Conservation (phyloP, 441 rosid species). For the Iberis amara region DNA sequence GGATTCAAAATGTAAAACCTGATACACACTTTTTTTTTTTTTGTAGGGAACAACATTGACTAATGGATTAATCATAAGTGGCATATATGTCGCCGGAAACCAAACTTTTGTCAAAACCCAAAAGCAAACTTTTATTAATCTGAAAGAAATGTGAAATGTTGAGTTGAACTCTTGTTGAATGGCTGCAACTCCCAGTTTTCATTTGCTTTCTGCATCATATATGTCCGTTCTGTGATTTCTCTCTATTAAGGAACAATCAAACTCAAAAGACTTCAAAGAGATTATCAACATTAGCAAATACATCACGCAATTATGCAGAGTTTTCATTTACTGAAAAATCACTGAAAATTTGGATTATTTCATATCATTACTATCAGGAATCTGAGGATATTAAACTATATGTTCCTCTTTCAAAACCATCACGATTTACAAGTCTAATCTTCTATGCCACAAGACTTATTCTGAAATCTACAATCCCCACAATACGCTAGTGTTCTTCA, state of each 20-base stretch:
- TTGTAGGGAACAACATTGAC: neutral
- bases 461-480: neutral
- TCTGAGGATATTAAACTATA: neutral
- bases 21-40: neutral
- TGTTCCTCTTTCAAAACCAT: neutral
- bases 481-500: neutral
- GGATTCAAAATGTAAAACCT: constrained; percentile 4
- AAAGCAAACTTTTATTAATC: constrained; percentile 11
- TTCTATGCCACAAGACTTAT: neutral
- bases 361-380: neutral
- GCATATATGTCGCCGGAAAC: neutral
- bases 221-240: constrained; percentile 30
- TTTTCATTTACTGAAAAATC: neutral
- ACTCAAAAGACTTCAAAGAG: neutral
- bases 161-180: constrained; percentile 19
- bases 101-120: neutral
- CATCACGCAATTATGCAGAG: neutral
- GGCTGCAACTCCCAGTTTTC: constrained; percentile 17
- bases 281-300: neutral
- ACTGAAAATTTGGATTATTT: neutral
- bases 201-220: constrained; percentile 35
- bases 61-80: neutral
- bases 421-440: neutral
- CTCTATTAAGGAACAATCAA: constrained; percentile 26
- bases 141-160: neutral